A percentile compares a stretch with the other conserved stretches of the same genome.
phyloP scores from a whole-genome alignment of 176 grass and related monocot genomes.

The Zizania latifolia region DNA sequence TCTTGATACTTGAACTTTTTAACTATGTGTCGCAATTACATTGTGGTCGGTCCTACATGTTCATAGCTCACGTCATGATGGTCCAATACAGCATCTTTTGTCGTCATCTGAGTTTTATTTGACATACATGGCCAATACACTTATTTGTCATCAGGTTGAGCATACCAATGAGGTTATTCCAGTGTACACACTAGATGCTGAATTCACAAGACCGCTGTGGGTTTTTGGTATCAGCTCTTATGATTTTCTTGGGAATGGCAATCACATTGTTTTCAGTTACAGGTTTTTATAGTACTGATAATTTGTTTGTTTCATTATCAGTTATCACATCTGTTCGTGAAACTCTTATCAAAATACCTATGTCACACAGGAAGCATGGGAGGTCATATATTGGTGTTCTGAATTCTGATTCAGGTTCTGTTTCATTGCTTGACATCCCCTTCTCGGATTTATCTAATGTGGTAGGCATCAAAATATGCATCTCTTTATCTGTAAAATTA shows the following conservation, averaged over 20 bases:
- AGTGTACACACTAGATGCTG: conserved; percentile 71
- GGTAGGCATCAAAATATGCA: conserved; percentile 37
- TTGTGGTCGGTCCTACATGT: conserved; percentile 1
- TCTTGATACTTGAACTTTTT: not conserved
- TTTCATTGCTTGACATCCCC: conserved; percentile 72
- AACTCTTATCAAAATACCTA: not conserved
- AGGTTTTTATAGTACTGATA: conserved; percentile 54
- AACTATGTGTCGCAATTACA: not conserved
- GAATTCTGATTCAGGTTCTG: conserved; percentile 55
- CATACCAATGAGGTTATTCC: conserved; percentile 60
- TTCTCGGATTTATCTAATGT: conserved; percentile 71
- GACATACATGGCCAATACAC: conserved; percentile 1
- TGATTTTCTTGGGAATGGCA: conserved; percentile 62
- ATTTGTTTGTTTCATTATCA: conserved; percentile 5
- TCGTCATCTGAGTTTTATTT: conserved; percentile 1
- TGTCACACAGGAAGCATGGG: conserved; percentile 60
- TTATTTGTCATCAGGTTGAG: conserved; percentile 57
- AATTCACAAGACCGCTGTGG: conserved; percentile 84
- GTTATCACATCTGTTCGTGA: conserved; percentile 1
- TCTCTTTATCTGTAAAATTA: not conserved
- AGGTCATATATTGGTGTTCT: conserved; percentile 80
- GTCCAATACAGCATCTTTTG: not conserved
- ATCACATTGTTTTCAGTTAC: conserved; percentile 81
- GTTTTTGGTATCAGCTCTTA: conserved; percentile 89
- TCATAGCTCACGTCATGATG: not conserved